These are phyloP conservation scores for Reticulascus tulasneorum DNA, from an alignment of 2,329 filamentous ascomycete genomes.

Conservation along the genomic window DNA sequence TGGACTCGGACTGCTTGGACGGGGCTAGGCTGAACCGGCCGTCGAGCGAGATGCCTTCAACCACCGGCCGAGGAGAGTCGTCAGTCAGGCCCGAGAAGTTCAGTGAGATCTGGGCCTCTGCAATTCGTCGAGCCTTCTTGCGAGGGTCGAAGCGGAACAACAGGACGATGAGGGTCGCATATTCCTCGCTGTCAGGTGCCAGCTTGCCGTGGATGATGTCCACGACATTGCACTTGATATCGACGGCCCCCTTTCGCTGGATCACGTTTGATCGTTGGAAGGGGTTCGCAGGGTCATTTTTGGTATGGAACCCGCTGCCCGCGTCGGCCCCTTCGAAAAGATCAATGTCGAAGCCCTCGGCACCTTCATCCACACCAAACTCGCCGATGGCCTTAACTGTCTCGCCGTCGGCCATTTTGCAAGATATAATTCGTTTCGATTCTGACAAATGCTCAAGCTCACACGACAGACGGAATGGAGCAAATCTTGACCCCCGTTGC, in stretches of 20 bases:
- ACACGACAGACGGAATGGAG: no score
- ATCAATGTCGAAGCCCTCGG: not conserved
- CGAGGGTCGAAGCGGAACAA: slow-evolving; percentile 20
- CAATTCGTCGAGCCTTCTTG: slow-evolving; percentile 18
- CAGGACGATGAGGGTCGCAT: slow-evolving; percentile 20
- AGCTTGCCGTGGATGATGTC: slow-evolving; percentile 22
- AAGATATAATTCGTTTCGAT: not conserved
- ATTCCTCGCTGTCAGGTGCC: slow-evolving; percentile 13
- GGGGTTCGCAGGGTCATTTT: slow-evolving; percentile 17
- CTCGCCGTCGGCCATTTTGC: not conserved
- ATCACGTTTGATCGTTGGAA: slow-evolving; percentile 18
- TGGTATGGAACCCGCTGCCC: slow-evolving; percentile 17
- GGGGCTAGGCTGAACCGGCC: slow-evolving; percentile 9
- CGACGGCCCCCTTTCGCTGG: slow-evolving; percentile 19
- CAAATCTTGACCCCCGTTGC: no score
- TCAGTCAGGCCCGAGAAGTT: slow-evolving; percentile 12
- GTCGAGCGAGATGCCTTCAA: slow-evolving; percentile 16
- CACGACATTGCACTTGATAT: slow-evolving; percentile 19
- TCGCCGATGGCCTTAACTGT: slow-evolving; percentile 1
- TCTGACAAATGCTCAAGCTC: no score
- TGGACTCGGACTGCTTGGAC: slow-evolving; percentile 11
- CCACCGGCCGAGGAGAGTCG: slow-evolving; percentile 10
- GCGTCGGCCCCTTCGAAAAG: slow-evolving; percentile 1
- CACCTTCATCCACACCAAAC: not conserved
- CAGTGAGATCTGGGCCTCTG: slow-evolving; percentile 17